Base-by-base conservation (phyloP, 2,329 filamentous ascomycete genomes). In the Hypoxylon sp. region DNA sequence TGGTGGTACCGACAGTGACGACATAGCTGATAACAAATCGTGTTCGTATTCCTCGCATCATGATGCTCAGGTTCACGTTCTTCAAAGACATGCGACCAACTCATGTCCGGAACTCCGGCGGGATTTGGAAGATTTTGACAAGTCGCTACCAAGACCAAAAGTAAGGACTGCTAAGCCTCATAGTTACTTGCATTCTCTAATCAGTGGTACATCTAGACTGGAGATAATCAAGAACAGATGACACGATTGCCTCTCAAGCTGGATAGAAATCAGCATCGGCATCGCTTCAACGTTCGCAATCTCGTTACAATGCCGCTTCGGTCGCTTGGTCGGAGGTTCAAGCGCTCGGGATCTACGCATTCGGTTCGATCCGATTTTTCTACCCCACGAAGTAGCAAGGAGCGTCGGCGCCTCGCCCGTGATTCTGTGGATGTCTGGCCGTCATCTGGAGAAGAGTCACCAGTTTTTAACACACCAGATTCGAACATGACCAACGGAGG, bases 41-140 rank as follows among this genome's bases (percentile, higher is more conserved):
- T 66, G 55, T 24, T 51, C 59, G n/a, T 55, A 62, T 14, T 12
- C 54, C 22, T 58, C 54, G 8, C 28, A 66, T 12, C 66, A 70
- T 28, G 53, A 65, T n/a, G 26, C 52, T 8, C 69, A 65, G 24
- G 57, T 66, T 20, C 60, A 69, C 16, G 64, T 54, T 3, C 46
- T 68, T 16, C 54, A 69, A 45, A 55, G 36, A 16, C 55, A 38
- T 33, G 61, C 53, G 16, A 48, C 65, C 7, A 73, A 72, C 36
- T 77, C 75, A 20, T 76, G 74, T 26, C 75, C 75, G 11, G 74
- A 76, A 30, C 58, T 76, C 14, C 67, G 71, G 45, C 66, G 50
- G 30, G 61, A 62, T 26, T 51, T 69, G 14, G 59, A 57, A 2
- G 42, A 61, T 20, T 44, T 67, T 32, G 46, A 60, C 11, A 46